These are phyloP conservation scores for Metschnikowia dekortorum DNA, from an alignment of 805 yeast species.

Conservation along the genomic window DNA sequence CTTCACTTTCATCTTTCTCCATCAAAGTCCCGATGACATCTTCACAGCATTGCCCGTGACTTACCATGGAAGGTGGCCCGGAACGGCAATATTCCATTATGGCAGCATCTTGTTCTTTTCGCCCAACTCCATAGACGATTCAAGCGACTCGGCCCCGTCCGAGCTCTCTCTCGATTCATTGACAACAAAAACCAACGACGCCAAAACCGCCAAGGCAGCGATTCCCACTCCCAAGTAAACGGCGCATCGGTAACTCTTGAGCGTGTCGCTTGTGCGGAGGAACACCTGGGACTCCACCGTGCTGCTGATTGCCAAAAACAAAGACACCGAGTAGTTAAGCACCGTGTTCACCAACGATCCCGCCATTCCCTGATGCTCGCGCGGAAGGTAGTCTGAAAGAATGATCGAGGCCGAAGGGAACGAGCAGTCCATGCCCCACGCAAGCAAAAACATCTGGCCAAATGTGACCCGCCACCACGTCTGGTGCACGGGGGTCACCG, in stretches of 20 bases:
- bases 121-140: neutral
- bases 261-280: constrained; percentile 6
- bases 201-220: constrained; percentile 43
- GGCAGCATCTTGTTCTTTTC: neutral
- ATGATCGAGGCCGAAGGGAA: constrained; percentile 72
- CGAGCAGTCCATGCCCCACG: constrained; percentile 76
- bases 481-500: constrained; percentile 56
- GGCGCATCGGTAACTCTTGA: constrained; percentile 54
- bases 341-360: constrained; percentile 69
- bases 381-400: constrained; percentile 55
- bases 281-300: constrained; percentile 44
- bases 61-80: too few species aligned
- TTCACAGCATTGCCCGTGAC: too few species aligned
- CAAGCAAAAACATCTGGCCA: constrained; percentile 50
- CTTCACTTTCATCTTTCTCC: too few species aligned
- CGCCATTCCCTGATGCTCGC: constrained; percentile 70
- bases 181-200: constrained; percentile 21
- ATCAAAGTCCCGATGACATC: too few species aligned
- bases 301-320: constrained; percentile 70
- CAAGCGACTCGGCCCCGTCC: neutral
- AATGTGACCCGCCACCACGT: constrained; percentile 55
- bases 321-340: constrained; percentile 64
- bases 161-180: neutral
- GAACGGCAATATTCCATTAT: too few species aligned
- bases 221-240: constrained; percentile 59